Conservation (phyloP, 2,329 filamentous ascomycete species). For the Aspergillus felis region DNA sequence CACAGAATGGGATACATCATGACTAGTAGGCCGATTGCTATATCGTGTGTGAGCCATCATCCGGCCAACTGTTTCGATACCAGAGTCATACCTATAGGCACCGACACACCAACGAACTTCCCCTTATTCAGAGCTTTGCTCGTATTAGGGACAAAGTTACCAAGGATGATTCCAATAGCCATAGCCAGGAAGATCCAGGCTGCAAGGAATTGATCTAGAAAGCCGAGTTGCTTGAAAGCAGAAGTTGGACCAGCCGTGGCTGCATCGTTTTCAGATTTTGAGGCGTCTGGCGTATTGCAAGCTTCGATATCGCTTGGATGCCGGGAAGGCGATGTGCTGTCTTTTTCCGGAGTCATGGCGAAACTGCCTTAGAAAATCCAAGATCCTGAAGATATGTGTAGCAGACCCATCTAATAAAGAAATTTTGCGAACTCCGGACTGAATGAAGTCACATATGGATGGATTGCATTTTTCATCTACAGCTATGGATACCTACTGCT, state of each 20-base stretch:
- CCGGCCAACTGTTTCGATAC: not conserved
- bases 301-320: constrained; percentile 8
- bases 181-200: constrained; percentile 77
- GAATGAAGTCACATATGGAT: not conserved
- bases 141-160: constrained; percentile 65
- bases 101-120: constrained; percentile 65
- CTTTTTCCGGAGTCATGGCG: constrained; percentile 1
- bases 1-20: constrained; percentile 96
- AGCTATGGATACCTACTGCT: too few relatives aligned
- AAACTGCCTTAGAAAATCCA: not conserved
- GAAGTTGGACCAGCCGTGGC: constrained; percentile 8
- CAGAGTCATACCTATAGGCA: constrained; percentile 56
- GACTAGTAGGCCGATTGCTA: constrained; percentile 73
- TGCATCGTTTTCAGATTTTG: not conserved
- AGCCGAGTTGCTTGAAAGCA: constrained; percentile 15
- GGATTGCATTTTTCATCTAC: not conserved
- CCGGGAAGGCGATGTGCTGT: not conserved
- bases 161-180: constrained; percentile 67
- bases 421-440: not conserved
- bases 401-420: not conserved
- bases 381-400: not conserved
- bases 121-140: constrained; percentile 62
- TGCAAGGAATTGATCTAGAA: constrained; percentile 20
- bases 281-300: constrained; percentile 1
- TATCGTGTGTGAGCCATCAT: constrained; percentile 15